phyloP scores from a whole-genome alignment of 768 basidiomycete species.

The Gelatoporia subvermispora region DNA sequence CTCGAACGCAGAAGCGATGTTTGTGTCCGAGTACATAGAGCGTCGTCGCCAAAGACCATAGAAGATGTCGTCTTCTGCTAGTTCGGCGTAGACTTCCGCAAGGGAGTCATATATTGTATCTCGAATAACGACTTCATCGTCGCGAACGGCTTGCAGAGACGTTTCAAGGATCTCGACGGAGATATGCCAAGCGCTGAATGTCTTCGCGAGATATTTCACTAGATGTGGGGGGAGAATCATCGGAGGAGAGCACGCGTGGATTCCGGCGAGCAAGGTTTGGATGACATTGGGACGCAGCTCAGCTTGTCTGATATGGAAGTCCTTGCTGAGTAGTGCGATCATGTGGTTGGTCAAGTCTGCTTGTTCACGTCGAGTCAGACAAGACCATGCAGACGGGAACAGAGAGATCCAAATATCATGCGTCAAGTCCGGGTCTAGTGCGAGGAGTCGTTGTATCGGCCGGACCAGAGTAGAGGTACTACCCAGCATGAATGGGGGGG shows the following conservation, averaged over 20 bases:
- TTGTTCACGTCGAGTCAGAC: constrained; percentile 84
- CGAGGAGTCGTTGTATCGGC: constrained; percentile 78
- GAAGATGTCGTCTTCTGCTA: constrained; percentile 95
- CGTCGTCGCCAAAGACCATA: constrained; percentile 95
- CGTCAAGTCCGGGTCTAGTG: constrained; percentile 70
- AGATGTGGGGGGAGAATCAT: constrained; percentile 92
- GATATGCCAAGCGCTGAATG: constrained; percentile 94
- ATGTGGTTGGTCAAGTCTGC: constrained; percentile 83
- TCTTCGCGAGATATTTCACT: constrained; percentile 93
- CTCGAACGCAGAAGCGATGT: constrained; percentile 82
- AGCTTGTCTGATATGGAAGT: constrained; percentile 87
- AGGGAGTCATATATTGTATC: constrained; percentile 88
- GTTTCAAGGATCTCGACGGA: constrained; percentile 79
- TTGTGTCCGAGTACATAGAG: constrained; percentile 85
- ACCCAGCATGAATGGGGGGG: constrained; percentile 39
- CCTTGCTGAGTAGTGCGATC: constrained; percentile 86
- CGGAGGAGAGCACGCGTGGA: constrained; percentile 80
- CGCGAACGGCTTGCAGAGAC: constrained; percentile 73
- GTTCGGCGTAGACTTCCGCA: constrained; percentile 91
- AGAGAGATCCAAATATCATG: constrained; percentile 85
- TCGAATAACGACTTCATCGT: constrained; percentile 73
- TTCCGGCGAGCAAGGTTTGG: constrained; percentile 81
- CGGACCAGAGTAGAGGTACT: constrained; percentile 54
- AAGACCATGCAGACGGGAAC: constrained; percentile 83
- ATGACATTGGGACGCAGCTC: constrained; percentile 89